phyloP scores from a whole-genome alignment of 805 yeast species.

The Ascoidea asiatica region DNA sequence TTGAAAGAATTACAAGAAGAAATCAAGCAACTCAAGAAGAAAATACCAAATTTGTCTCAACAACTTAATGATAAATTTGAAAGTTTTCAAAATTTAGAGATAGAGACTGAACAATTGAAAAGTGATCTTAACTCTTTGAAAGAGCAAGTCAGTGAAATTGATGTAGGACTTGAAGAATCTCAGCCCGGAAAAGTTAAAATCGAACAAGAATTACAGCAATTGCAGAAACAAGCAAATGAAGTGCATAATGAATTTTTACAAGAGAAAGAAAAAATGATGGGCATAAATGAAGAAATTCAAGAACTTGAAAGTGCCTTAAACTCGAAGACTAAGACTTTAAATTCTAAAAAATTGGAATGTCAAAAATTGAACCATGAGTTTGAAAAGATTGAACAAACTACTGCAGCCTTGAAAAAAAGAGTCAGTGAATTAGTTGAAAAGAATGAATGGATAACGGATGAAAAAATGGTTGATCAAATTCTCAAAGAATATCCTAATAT shows the following conservation, averaged over 20 bases:
- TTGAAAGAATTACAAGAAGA: constrained; percentile 50
- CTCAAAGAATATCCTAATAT: constrained; percentile 50
- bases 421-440: constrained; percentile 35
- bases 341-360: constrained; percentile 33
- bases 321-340: constrained; percentile 24
- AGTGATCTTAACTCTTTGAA: constrained; percentile 36
- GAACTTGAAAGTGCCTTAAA: constrained; percentile 38
- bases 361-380: constrained; percentile 44
- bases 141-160: constrained; percentile 26
- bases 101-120: constrained; percentile 56
- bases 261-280: constrained; percentile 46
- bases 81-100: constrained; percentile 45
- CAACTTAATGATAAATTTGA: constrained; percentile 33
- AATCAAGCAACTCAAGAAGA: constrained; percentile 24
- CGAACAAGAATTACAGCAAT: constrained; percentile 12
- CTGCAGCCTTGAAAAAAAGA: constrained; percentile 22
- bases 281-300: constrained; percentile 63
- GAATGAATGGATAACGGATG: constrained; percentile 65
- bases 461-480: constrained; percentile 37
- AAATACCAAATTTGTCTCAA: constrained; percentile 23
- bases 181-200: constrained; percentile 14
- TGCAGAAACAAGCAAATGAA: constrained; percentile 13
- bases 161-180: constrained; percentile 22
- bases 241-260: constrained; percentile 24
- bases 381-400: constrained; percentile 29